phyloP scores from a whole-genome alignment of 1,284 basidiomycete genomes.

The Sutorius eximius region DNA sequence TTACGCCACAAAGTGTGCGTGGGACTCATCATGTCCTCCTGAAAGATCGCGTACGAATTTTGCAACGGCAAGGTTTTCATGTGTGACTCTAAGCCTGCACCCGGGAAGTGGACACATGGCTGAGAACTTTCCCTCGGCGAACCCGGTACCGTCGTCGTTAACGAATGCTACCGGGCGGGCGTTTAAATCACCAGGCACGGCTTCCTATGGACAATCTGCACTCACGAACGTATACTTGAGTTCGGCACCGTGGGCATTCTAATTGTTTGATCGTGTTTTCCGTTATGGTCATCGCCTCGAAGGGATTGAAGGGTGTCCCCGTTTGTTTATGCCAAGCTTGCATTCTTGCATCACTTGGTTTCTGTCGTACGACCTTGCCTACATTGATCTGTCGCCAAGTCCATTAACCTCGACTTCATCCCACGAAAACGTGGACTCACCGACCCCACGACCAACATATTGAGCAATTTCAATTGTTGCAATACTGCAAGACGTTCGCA shows the following conservation, averaged over 20 bases:
- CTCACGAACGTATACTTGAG: conserved; percentile 32
- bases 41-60: conserved; percentile 38
- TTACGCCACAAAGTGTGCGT: conserved; percentile 23
- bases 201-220: conserved; percentile 1
- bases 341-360: conserved; percentile 23
- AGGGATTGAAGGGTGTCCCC: conserved; percentile 35
- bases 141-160: conserved; percentile 35
- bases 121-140: conserved; percentile 34
- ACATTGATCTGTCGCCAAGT: conserved; percentile 25
- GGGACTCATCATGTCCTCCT: conserved; percentile 15
- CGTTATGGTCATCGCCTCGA: conserved; percentile 33
- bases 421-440: conserved; percentile 9
- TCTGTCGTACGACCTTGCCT: conserved; percentile 17
- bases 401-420: background rate
- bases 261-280: conserved; percentile 24
- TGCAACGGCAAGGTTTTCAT: conserved; percentile 33
- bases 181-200: background rate
- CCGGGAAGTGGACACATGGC: conserved; percentile 29
- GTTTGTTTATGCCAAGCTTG: conserved; percentile 34
- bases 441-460: conserved; percentile 27
- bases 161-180: conserved; percentile 29
- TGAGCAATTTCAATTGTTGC: conserved; percentile 18
- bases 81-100: conserved; percentile 35
- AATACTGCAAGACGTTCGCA: conserved; percentile 35
- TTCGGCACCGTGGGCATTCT: conserved; percentile 38